These are phyloP conservation scores for Elaeis guineensis DNA, from an alignment of 176 grass and related monocot species.

Conservation along the genomic window DNA sequence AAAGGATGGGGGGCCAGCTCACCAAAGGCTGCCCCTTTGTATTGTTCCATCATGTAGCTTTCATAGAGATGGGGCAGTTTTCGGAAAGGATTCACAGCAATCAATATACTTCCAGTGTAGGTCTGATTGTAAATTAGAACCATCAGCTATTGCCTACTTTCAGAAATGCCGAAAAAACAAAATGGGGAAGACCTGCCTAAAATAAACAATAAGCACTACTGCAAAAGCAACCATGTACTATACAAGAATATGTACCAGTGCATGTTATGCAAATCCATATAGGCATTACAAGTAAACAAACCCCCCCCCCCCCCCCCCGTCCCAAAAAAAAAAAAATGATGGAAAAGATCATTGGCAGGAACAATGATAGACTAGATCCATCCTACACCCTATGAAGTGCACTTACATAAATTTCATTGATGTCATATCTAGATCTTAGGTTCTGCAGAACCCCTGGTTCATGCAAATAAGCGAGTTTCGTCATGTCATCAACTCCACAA, in stretches of 20 bases:
- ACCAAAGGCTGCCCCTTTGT: conserved; percentile 89
- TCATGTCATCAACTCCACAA: conserved; percentile 98
- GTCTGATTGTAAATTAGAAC: conserved; percentile 36
- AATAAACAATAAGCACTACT: too few species aligned
- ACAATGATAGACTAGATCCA: too few species aligned
- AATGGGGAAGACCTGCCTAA: too few species aligned
- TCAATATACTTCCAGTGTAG: conserved; percentile 94
- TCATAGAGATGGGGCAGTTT: conserved; percentile 94
- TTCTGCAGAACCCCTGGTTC: conserved; percentile 95
- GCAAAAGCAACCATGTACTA: too few species aligned
- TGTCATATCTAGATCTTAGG: conserved; percentile 77
- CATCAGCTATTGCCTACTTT: too few species aligned
- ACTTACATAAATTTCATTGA: conserved; percentile 99
- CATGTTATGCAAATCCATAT: background rate
- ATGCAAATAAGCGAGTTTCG: conserved; percentile 90
- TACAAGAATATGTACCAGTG: too few species aligned
- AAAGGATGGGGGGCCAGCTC: conserved; percentile 96
- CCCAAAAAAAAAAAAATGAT: background rate
- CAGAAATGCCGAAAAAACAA: too few species aligned
- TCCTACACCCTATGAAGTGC: too few species aligned
- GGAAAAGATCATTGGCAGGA: background rate
- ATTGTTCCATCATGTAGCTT: conserved; percentile 96
- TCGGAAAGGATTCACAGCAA: conserved; percentile 96
- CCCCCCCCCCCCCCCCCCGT: too few species aligned
- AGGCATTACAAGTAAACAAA: background rate